A percentile compares a stretch with the other conserved stretches of the same genome.
Conservation (phyloP, 1,284 basidiomycete genomes). For the Fomitopsis pinicola region DNA sequence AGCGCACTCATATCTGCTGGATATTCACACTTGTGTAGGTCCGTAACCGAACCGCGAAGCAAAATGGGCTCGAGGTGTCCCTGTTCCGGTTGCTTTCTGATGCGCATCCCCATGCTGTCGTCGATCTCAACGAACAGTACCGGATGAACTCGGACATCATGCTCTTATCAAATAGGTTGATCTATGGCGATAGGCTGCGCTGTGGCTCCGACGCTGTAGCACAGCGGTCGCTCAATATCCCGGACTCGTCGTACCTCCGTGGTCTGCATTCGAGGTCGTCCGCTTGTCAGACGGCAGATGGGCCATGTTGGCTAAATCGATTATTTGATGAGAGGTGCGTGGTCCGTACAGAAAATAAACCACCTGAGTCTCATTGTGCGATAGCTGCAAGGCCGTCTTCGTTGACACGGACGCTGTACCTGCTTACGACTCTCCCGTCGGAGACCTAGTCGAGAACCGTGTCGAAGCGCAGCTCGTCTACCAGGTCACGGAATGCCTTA, state of each 20-base stretch:
- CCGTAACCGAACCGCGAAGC: conserved; percentile 73
- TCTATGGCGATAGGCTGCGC: conserved; percentile 77
- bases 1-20: neutral
- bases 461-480: conserved; percentile 67
- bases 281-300: conserved; percentile 25
- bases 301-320: conserved; percentile 67
- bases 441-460: conserved; percentile 87
- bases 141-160: conserved; percentile 98
- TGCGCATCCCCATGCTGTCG: conserved; percentile 79
- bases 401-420: conserved; percentile 87
- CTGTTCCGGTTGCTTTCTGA: conserved; percentile 88
- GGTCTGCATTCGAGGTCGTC: conserved; percentile 31
- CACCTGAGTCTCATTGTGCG: conserved; percentile 2
- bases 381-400: conserved; percentile 82
- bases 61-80: conserved; percentile 85
- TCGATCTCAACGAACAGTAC: conserved; percentile 86
- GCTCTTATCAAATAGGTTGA: conserved; percentile 85
- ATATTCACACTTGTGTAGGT: conserved; percentile 45
- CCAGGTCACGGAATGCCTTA: conserved; percentile 64
- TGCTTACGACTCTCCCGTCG: conserved; percentile 75
- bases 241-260: conserved; percentile 38
- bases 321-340: conserved; percentile 64
- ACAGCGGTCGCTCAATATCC: conserved; percentile 52
- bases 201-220: conserved; percentile 79
- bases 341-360: neutral